Percentiles rank a stretch among this genome's conserved stretches.
Evolutionary conservation across 2,329 filamentous ascomycete genomes (phyloP).

Genomic region (Paracoccidioides brasiliensis): DNA sequence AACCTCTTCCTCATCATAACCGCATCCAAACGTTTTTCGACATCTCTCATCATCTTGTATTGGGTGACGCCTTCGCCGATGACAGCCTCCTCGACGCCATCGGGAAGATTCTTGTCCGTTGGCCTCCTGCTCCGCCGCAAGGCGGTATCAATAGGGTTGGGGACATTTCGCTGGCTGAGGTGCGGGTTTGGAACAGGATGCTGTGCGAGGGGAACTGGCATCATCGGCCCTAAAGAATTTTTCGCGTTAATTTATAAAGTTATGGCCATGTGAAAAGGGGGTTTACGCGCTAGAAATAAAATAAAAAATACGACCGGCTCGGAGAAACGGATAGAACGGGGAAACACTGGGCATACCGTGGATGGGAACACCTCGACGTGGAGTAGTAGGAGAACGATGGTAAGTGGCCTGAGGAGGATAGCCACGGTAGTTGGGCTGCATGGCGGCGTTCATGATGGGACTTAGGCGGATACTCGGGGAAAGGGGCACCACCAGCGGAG

Average conservation of each 20-base stretch:
- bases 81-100: constrained; percentile 70
- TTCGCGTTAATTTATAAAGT: neutral
- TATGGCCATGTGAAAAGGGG: neutral
- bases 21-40: constrained; percentile 80
- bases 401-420: constrained; percentile 23
- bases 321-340: neutral
- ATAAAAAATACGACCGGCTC: neutral
- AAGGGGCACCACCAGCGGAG: neutral
- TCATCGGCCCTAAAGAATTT: constrained; percentile 8
- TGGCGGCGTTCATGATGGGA: constrained; percentile 22
- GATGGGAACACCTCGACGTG: constrained; percentile 27
- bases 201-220: constrained; percentile 25
- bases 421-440: constrained; percentile 32
- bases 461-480: neutral
- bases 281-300: neutral
- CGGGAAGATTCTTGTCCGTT: constrained; percentile 87
- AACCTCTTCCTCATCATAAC: constrained; percentile 88
- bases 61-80: constrained; percentile 69
- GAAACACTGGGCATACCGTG: constrained; percentile 22
- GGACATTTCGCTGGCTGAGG: constrained; percentile 24
- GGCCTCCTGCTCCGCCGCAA: constrained; percentile 78
- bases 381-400: constrained; percentile 30
- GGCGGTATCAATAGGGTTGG: constrained; percentile 35
- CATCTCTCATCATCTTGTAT: constrained; percentile 71
- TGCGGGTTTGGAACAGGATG: constrained; percentile 25